Conservation (phyloP, 805 yeast species). For the Wickerhamomyces bovis region DNA sequence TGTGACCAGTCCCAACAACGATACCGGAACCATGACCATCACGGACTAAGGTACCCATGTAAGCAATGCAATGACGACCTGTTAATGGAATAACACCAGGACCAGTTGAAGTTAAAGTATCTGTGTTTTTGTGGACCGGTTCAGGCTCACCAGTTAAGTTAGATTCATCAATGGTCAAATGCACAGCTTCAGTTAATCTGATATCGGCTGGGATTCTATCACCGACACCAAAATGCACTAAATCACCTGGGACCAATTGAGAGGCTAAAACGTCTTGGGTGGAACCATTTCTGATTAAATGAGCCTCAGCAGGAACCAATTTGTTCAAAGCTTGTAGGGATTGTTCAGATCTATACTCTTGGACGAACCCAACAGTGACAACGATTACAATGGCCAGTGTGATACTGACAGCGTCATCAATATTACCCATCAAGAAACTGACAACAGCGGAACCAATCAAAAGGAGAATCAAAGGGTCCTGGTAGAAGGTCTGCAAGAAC, state of each 20-base stretch:
- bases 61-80: constrained; percentile 75
- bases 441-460: constrained; percentile 86
- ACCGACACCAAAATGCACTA: constrained; percentile 85
- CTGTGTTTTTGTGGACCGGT: constrained; percentile 67
- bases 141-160: constrained; percentile 92
- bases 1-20: constrained; percentile 83
- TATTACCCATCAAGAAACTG: constrained; percentile 90
- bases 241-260: constrained; percentile 90
- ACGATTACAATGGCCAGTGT: constrained; percentile 89
- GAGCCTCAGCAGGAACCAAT: constrained; percentile 95
- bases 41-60: constrained; percentile 95
- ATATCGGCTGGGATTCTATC: constrained; percentile 96
- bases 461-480: constrained; percentile 84
- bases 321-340: constrained; percentile 88
- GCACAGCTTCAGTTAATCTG: constrained; percentile 71
- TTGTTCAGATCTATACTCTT: constrained; percentile 93
- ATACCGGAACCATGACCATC: constrained; percentile 94
- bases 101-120: constrained; percentile 32
- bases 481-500: constrained; percentile 75
- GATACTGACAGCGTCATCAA: constrained; percentile 92
- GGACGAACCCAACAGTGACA: constrained; percentile 95
- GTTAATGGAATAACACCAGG: constrained; percentile 45
- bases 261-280: constrained; percentile 82
- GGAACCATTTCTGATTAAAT: constrained; percentile 75
- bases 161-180: constrained; percentile 84